A percentile compares a stretch with the other conserved stretches of the same genome.
phyloP scores from a whole-genome alignment of 768 basidiomycete species.

The Polyporus arcularius region DNA sequence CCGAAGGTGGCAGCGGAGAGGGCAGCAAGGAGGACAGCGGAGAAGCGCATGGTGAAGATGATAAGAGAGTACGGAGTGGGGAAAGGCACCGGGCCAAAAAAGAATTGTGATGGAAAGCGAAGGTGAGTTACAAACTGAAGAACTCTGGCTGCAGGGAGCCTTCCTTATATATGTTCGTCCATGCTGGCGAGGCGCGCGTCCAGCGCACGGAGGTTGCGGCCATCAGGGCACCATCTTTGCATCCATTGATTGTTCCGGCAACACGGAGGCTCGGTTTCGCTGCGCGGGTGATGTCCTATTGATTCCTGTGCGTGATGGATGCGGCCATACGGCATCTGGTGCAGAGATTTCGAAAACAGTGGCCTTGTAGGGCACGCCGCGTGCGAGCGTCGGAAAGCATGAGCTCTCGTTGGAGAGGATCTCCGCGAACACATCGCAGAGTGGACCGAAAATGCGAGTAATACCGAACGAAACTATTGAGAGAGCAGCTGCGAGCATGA shows the following conservation, averaged over 20 bases:
- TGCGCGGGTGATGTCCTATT: not conserved
- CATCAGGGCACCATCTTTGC: too few species aligned
- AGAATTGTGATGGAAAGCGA: constrained; percentile 14
- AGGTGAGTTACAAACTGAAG: constrained; percentile 23
- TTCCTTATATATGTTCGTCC: constrained; percentile 7
- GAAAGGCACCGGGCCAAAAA: constrained; percentile 1
- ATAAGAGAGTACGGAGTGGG: not conserved
- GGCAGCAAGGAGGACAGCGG: constrained; percentile 11
- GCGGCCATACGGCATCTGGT: not conserved
- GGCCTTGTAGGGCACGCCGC: too few species aligned
- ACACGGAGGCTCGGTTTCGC: not conserved
- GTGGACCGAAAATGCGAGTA: too few species aligned
- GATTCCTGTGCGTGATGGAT: not conserved
- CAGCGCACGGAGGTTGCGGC: not conserved
- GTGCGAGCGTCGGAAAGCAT: too few species aligned
- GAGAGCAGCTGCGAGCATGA: too few species aligned
- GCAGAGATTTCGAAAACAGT: too few species aligned
- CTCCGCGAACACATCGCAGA: too few species aligned
- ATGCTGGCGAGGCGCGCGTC: not conserved
- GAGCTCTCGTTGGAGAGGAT: too few species aligned
- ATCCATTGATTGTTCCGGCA: too few species aligned
- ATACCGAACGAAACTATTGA: not conserved
- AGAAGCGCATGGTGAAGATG: constrained; percentile 16
- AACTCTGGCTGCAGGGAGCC: not conserved
- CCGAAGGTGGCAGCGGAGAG: constrained; percentile 9